Conservation (phyloP, 805 yeast species). For the Candida qinlingensis region DNA sequence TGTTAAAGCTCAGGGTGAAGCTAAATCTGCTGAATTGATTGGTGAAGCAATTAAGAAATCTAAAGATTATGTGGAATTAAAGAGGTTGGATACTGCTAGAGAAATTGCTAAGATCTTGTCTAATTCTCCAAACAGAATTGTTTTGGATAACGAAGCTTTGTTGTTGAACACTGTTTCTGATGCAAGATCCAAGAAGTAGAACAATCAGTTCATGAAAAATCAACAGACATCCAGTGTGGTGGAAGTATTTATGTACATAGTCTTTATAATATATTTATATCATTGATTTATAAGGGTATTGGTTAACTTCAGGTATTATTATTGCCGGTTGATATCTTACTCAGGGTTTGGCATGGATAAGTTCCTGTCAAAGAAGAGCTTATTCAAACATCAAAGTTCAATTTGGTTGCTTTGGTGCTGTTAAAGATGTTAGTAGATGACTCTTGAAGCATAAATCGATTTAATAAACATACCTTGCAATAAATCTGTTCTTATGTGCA, state of each 20-base stretch:
- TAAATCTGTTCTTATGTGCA: slow-evolving; percentile 41
- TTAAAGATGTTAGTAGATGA: not conserved
- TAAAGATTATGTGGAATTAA: slow-evolving; percentile 91
- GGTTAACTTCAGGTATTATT: not conserved
- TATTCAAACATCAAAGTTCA: slow-evolving; percentile 15
- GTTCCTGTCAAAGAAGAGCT: too few species aligned
- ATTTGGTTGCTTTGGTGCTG: slow-evolving; percentile 22
- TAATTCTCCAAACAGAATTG: slow-evolving; percentile 83
- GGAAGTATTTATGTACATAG: slow-evolving; percentile 2
- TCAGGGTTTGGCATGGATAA: too few species aligned
- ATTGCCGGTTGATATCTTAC: not conserved
- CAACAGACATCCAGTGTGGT: too few species aligned
- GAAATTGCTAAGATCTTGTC: slow-evolving; percentile 88
- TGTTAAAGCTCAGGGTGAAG: slow-evolving; percentile 98
- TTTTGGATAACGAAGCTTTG: slow-evolving; percentile 88
- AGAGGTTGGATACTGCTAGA: slow-evolving; percentile 94
- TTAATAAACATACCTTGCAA: slow-evolving; percentile 27
- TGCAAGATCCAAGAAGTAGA: slow-evolving; percentile 41
- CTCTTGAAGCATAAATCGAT: too few species aligned
- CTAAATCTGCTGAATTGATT: slow-evolving; percentile 93
- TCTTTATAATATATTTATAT: not conserved
- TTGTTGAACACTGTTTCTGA: slow-evolving; percentile 85
- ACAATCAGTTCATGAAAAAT: too few species aligned
- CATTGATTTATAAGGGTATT: not conserved
- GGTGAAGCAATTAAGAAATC: slow-evolving; percentile 99